phyloP scores from a whole-genome alignment of 805 yeast species.

The Spathaspora girioi region DNA sequence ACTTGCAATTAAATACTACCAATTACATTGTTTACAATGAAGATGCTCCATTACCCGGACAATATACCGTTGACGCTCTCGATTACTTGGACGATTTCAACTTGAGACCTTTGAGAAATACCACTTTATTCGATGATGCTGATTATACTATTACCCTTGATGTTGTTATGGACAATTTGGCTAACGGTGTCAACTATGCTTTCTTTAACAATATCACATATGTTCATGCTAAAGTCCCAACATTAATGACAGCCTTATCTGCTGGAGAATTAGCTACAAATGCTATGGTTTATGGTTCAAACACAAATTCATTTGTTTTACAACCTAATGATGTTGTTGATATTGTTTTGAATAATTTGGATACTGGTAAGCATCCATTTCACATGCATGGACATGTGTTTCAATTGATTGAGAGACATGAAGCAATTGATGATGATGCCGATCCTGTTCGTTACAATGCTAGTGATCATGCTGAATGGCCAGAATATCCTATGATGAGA shows the following conservation, averaged over 20 bases:
- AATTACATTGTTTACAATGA: slow-evolving; percentile 53
- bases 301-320: slow-evolving; percentile 60
- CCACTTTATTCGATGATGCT: slow-evolving; percentile 50
- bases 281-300: slow-evolving; percentile 67
- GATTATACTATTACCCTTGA: slow-evolving; percentile 59
- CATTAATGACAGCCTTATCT: slow-evolving; percentile 59
- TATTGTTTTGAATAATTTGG: slow-evolving; percentile 72
- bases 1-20: slow-evolving; percentile 49
- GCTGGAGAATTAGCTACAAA: slow-evolving; percentile 58
- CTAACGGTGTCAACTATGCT: slow-evolving; percentile 74
- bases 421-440: slow-evolving; percentile 50
- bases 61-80: slow-evolving; percentile 24
- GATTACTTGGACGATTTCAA: slow-evolving; percentile 68
- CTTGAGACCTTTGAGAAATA: slow-evolving; percentile 59
- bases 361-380: slow-evolving; percentile 77
- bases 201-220: slow-evolving; percentile 68
- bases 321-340: slow-evolving; percentile 65
- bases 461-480: slow-evolving; percentile 39
- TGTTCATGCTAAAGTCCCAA: slow-evolving; percentile 67
- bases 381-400: slow-evolving; percentile 74
- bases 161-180: slow-evolving; percentile 64
- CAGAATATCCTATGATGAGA: slow-evolving; percentile 59
- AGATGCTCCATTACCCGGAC: slow-evolving; percentile 15
- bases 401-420: slow-evolving; percentile 56
- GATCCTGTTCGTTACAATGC: slow-evolving; percentile 45